These are phyloP conservation scores for Entomortierella chlamydospora DNA, from an alignment of 192 early-diverging fungal genomes.

Conservation along the genomic window DNA sequence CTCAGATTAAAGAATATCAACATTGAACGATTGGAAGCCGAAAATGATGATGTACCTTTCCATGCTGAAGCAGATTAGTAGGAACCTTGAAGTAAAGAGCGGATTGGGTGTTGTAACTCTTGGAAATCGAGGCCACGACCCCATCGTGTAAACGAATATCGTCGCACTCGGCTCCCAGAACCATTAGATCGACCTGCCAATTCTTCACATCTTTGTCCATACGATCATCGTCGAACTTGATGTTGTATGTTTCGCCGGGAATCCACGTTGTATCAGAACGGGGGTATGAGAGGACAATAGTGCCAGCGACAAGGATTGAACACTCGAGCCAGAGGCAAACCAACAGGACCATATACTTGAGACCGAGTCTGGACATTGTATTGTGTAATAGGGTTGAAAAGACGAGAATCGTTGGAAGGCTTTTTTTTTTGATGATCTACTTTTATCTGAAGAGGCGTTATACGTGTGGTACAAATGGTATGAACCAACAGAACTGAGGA, in stretches of 20 bases:
- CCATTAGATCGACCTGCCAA: conserved; percentile 33
- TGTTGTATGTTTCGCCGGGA: conserved; percentile 25
- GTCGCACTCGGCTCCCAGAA: conserved; percentile 26
- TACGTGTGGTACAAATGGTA: too few relatives aligned
- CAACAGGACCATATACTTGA: neutral
- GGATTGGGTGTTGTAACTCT: conserved; percentile 2
- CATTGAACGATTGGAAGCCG: neutral
- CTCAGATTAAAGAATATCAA: too few relatives aligned
- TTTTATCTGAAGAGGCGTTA: too few relatives aligned
- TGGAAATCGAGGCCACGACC: conserved; percentile 12
- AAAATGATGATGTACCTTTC: conserved; percentile 19
- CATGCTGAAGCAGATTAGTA: conserved; percentile 25
- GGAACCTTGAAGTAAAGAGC: conserved; percentile 21
- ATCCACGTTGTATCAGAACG: conserved; percentile 3
- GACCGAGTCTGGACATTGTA: neutral
- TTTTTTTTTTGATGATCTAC: too few relatives aligned
- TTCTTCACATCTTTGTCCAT: neutral
- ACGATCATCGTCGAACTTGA: conserved; percentile 10
- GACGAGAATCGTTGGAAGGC: too few relatives aligned
- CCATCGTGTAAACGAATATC: conserved; percentile 29
- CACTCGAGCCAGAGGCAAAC: neutral
- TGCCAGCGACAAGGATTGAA: conserved; percentile 2
- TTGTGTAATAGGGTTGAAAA: too few relatives aligned
- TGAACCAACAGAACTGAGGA: too few relatives aligned
- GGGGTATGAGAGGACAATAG: conserved; percentile 13